phyloP scores from a whole-genome alignment of 352 stramenopile genomes.

The Pythium aquatile region DNA sequence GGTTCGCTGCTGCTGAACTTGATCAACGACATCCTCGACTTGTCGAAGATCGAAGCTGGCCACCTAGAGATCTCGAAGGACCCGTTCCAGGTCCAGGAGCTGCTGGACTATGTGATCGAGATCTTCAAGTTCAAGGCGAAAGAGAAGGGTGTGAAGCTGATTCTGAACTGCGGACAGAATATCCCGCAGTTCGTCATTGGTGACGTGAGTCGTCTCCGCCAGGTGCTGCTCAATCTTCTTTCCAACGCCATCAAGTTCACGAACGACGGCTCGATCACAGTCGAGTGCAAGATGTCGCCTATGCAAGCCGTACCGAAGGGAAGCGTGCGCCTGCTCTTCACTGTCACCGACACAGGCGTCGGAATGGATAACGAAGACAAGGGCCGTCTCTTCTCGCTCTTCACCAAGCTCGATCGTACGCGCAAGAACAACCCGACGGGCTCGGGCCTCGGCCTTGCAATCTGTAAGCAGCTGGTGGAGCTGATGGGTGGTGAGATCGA shows the following conservation, averaged over 20 bases:
- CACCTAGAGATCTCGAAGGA: conserved; percentile 88
- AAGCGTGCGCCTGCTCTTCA: conserved; percentile 78
- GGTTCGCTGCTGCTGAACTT: conserved; percentile 87
- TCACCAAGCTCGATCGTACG: conserved; percentile 79
- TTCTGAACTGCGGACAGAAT: conserved; percentile 72
- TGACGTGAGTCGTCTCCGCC: conserved; percentile 72
- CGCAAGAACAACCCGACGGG: conserved; percentile 86
- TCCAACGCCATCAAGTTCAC: conserved; percentile 91
- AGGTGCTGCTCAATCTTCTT: conserved; percentile 80
- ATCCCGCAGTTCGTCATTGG: conserved; percentile 73
- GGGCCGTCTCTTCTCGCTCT: conserved; percentile 74
- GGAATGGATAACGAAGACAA: conserved; percentile 85
- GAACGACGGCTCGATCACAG: conserved; percentile 76
- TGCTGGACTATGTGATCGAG: conserved; percentile 87
- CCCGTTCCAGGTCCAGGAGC: conserved; percentile 77
- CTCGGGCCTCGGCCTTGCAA: conserved; percentile 80
- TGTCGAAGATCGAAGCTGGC: conserved; percentile 92
- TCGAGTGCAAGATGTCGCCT: conserved; percentile 69
- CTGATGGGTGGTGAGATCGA: conserved; percentile 88
- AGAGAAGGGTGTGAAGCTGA: conserved; percentile 86
- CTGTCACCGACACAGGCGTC: conserved; percentile 84
- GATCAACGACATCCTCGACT: conserved; percentile 92
- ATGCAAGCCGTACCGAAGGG: conserved; percentile 55
- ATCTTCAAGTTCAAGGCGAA: conserved; percentile 89
- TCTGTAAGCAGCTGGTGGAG: conserved; percentile 87